Evolutionary conservation across 805 yeast species (phyloP).

Genomic region (Ogataea allantospora): DNA sequence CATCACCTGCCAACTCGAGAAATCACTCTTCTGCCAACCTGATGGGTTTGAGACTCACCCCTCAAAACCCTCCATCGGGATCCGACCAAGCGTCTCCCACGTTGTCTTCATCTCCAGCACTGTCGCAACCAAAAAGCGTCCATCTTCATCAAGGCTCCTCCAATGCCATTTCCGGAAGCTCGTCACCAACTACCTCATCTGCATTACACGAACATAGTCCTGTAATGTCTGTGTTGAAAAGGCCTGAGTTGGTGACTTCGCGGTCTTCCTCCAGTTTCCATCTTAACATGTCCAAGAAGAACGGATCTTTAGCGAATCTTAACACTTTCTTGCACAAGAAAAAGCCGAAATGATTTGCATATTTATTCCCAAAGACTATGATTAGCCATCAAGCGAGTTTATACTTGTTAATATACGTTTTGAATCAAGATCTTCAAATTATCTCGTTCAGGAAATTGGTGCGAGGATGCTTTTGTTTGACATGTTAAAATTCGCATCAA

Average conservation of each 20-base stretch:
- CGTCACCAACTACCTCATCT: conserved; percentile 4
- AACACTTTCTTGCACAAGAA: conserved; percentile 23
- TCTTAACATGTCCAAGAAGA: conserved; percentile 20
- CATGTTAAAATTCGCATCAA: conserved; percentile 23
- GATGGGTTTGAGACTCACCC: conserved; percentile 8
- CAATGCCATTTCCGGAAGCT: conserved; percentile 1
- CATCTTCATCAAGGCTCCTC: conserved; percentile 7
- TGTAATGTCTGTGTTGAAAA: conserved; percentile 10
- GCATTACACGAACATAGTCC: conserved; percentile 4
- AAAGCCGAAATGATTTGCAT: conserved; percentile 7
- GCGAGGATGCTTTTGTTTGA: conserved; percentile 5
- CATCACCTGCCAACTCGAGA: conserved; percentile 43
- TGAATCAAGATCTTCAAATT: not conserved
- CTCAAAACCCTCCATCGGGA: conserved; percentile 5
- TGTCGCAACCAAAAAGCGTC: conserved; percentile 12
- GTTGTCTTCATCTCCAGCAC: not conserved
- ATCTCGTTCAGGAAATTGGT: not conserved
- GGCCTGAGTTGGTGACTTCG: conserved; percentile 19
- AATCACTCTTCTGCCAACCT: conserved; percentile 37
- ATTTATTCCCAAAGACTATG: not conserved
- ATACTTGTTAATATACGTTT: not conserved
- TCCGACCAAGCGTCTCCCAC: conserved; percentile 6
- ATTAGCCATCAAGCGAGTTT: too few species aligned
- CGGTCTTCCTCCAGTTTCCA: conserved; percentile 23
- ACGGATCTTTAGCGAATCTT: conserved; percentile 27